Base-by-base conservation (phyloP, 108 stramenopile species). In the Cyclotella baltica region DNA sequence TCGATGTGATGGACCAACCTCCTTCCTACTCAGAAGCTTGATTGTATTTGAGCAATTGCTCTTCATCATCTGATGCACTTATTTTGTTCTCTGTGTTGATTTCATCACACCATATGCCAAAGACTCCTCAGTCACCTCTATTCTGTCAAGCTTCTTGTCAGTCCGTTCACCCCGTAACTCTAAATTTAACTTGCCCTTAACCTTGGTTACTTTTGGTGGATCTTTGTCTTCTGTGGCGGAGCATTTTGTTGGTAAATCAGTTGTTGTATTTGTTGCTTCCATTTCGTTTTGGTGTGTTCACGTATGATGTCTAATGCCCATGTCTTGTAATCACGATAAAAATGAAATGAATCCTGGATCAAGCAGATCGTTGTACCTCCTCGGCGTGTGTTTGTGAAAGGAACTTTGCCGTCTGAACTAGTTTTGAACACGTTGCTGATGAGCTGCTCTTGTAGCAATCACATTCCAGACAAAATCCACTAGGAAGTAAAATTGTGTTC, bases 111-210 rank as follows among this genome's bases (percentile, higher is more conserved):
- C 51, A 4, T 13, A 4, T n/a, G 18, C 11, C 18, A 52, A n/a
- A 52, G 51, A 13, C n/a, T 52, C n/a, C n/a, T 52, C n/a, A n/a
- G 51, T n/a, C 4, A 4, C 19, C 11, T 10, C 51, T 4, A 52
- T 52, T 10, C 4, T 11, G 10, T 13, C 13, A 8, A 43, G 13
- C 10, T 11, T 43, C 13, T 13, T 13, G 13, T 43, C 40, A 11
- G 40, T 11, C 8, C 13, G 13, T 13, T 43, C 10, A 13, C 8
- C 13, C 10, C 8, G 13, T 13, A 43, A 11, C 40, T 43, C 13
- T 43, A 43, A n/a, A 4, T 52, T 52, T 52, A n/a, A n/a, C 51
- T 52, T 52, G 51, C 51, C 51, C 19, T 52, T n/a, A n/a, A 20
- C 19, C 18, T 20, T 4, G 11, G 4, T 52, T 10, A 52, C 40